Percentiles rank a stretch among this genome's conserved stretches.
These are phyloP conservation scores for Dendrothele bispora DNA, from an alignment of 768 basidiomycete species.

Conservation along the genomic window DNA sequence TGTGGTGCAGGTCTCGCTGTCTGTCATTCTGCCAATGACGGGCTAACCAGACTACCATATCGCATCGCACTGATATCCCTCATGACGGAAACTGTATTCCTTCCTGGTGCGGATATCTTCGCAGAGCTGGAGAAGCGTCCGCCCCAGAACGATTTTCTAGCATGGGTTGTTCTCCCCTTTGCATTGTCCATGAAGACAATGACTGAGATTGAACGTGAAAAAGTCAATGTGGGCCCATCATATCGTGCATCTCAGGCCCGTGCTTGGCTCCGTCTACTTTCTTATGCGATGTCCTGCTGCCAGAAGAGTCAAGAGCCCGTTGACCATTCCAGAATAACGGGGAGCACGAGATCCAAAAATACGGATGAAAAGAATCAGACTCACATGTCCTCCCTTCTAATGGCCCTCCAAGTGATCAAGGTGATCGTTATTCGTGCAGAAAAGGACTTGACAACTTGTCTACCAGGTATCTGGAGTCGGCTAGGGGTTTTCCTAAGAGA, in stretches of 20 bases:
- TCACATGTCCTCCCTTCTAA: conserved; percentile 43
- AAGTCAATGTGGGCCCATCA: conserved; percentile 41
- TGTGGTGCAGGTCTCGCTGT: conserved; percentile 46
- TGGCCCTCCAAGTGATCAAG: conserved; percentile 68
- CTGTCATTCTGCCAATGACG: conserved; percentile 47
- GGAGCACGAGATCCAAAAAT: conserved; percentile 42
- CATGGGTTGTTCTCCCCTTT: conserved; percentile 64
- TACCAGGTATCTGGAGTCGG: conserved; percentile 65
- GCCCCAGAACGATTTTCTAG: conserved; percentile 61
- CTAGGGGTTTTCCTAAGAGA: conserved; percentile 52
- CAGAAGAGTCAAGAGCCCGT: conserved; percentile 29
- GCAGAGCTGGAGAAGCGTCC: conserved; percentile 53
- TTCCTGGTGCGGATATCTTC: conserved; percentile 53
- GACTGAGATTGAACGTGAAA: conserved; percentile 40
- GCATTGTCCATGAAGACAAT: conserved; percentile 53
- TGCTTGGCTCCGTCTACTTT: conserved; percentile 64
- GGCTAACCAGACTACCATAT: conserved; percentile 39
- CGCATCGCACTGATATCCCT: conserved; percentile 40
- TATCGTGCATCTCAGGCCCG: conserved; percentile 45
- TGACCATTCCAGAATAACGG: conserved; percentile 35
- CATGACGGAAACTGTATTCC: conserved; percentile 43
- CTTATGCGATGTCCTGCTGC: conserved; percentile 57
- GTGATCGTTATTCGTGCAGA: conserved; percentile 63
- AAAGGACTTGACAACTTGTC: conserved; percentile 50
- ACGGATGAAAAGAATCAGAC: conserved; percentile 11